Evolutionary conservation across 78 protist genomes (phyloP).

Genomic region (Monosiga brevicollis): DNA sequence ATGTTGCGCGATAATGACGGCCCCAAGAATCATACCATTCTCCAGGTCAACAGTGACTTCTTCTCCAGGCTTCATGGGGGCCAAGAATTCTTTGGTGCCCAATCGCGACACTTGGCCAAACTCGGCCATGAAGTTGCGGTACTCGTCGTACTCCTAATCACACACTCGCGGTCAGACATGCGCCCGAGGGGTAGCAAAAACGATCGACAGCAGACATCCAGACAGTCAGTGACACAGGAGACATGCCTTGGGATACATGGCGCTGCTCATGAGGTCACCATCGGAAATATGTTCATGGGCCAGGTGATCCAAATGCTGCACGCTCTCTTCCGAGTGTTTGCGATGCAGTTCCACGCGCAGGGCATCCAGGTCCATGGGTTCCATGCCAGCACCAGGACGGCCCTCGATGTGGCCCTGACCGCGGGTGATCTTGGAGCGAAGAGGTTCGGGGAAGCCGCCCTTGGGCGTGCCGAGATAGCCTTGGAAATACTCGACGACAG

Average conservation of each 20-base stretch:
- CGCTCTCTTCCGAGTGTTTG: neutral
- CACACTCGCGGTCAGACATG: neutral
- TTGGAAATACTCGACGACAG: constrained; percentile 61
- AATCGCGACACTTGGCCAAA: constrained; percentile 28
- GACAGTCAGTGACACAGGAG: neutral
- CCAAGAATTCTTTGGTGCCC: constrained; percentile 40
- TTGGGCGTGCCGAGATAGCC: constrained; percentile 47
- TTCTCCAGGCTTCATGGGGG: constrained; percentile 25
- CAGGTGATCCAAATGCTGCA: neutral
- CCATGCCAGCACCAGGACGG: constrained; percentile 48
- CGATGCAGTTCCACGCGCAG: neutral
- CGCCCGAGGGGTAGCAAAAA: neutral
- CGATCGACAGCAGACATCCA: neutral
- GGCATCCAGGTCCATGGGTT: constrained; percentile 3
- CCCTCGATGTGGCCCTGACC: constrained; percentile 10
- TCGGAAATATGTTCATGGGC: no score
- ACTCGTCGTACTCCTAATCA: constrained; percentile 12
- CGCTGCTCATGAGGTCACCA: neutral
- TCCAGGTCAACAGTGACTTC: constrained; percentile 21
- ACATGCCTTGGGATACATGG: neutral
- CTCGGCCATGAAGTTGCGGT: neutral
- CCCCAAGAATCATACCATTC: constrained; percentile 20
- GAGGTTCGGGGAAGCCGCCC: constrained; percentile 68
- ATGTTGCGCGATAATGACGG: neutral
- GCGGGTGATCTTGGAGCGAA: constrained; percentile 4